Evolutionary conservation across 2,329 filamentous ascomycete genomes (phyloP).

Genomic region (Cercospora zeae-maydis): DNA sequence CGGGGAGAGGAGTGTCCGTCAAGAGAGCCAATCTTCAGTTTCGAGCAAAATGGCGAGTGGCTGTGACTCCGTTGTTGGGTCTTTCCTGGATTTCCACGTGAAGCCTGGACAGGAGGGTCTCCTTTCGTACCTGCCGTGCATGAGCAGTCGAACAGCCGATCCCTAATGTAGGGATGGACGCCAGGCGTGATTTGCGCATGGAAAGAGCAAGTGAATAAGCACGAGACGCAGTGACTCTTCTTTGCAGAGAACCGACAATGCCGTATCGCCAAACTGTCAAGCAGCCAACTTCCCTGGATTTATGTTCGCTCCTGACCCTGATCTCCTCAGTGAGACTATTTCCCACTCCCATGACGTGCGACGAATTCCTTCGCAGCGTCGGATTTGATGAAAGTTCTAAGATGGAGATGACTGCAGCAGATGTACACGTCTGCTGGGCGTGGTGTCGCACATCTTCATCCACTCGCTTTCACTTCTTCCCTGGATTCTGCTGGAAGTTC

Average conservation of each 20-base stretch:
- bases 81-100: neutral
- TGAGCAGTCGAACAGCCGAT: neutral
- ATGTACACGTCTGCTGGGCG: neutral
- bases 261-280: neutral
- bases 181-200: neutral
- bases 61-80: neutral
- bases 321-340: neutral
- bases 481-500: conserved; percentile 64
- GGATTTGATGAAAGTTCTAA: neutral
- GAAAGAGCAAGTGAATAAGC: neutral
- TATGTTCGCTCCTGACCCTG: neutral
- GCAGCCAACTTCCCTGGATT: too few species aligned
- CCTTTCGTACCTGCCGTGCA: neutral
- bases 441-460: neutral
- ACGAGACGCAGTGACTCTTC: neutral
- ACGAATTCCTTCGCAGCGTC: neutral
- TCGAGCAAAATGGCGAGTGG: neutral
- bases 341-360: neutral
- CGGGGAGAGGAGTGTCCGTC: neutral
- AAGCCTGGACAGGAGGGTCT: neutral
- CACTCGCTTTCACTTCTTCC: conserved; percentile 13
- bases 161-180: neutral
- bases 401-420: neutral
- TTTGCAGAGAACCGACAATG: neutral
- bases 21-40: neutral